A percentile compares a stretch with the other conserved stretches of the same genome.
Evolutionary conservation across 495 filamentous ascomycete genomes (phyloP).

Genomic region (Hypomontagnella submonticulosa): DNA sequence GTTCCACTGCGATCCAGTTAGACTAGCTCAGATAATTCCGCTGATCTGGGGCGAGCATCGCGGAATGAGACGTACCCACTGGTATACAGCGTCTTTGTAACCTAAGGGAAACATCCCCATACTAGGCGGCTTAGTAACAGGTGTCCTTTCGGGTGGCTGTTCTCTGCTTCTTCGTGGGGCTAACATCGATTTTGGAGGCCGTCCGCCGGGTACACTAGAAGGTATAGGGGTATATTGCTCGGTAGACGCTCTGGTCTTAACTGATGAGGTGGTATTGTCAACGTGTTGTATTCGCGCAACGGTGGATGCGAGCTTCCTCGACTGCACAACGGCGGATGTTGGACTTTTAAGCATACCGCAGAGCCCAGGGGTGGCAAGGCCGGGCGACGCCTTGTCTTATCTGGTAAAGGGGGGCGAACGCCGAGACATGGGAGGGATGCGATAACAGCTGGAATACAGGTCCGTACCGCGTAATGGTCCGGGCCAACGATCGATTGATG

Average conservation of each 20-base stretch:
- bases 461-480: slow-evolving; percentile 2
- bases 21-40: slow-evolving; percentile 4
- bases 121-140: slow-evolving; percentile 34
- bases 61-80: slow-evolving; percentile 77
- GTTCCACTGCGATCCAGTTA: slow-evolving; percentile 72
- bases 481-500: slow-evolving; percentile 36
- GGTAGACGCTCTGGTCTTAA: slow-evolving; percentile 24
- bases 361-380: slow-evolving; percentile 41
- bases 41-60: not conserved
- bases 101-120: slow-evolving; percentile 79
- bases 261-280: slow-evolving; percentile 24
- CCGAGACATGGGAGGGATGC: slow-evolving; percentile 30
- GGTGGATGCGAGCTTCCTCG: slow-evolving; percentile 46
- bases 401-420: slow-evolving; percentile 31
- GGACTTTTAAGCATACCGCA: slow-evolving; percentile 50
- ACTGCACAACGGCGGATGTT: slow-evolving; percentile 41
- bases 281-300: slow-evolving; percentile 40
- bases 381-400: slow-evolving; percentile 39
- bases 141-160: slow-evolving; percentile 19
- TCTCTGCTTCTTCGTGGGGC: slow-evolving; percentile 28
- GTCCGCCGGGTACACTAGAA: slow-evolving; percentile 29
- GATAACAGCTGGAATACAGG: not conserved
- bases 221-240: slow-evolving; percentile 29
- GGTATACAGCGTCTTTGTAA: slow-evolving; percentile 88
- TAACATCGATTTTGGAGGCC: slow-evolving; percentile 26